phyloP scores from a whole-genome alignment of 495 filamentous ascomycete genomes.

The Penicillium fimorum region DNA sequence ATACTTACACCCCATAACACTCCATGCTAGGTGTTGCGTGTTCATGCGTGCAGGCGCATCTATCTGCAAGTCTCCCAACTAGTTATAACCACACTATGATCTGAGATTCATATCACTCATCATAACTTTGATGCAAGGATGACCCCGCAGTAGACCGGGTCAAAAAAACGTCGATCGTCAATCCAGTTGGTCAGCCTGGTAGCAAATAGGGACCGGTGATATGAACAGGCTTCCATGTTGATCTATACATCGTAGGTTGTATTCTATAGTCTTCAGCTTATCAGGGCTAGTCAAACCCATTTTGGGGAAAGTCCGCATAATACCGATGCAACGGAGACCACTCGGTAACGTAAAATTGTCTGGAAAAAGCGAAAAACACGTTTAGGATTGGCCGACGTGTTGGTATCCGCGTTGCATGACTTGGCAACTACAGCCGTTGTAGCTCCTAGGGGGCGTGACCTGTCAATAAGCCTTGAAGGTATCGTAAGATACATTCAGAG shows the following conservation, averaged over 20 bases:
- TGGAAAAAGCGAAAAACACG: background rate
- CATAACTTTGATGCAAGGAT: conserved; percentile 23
- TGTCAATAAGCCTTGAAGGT: background rate
- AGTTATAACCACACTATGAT: background rate
- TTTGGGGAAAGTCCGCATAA: background rate
- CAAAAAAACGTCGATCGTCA: conserved; percentile 21
- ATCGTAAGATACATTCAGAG: background rate
- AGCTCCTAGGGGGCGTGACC: conserved; percentile 5
- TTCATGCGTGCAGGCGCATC: conserved; percentile 8
- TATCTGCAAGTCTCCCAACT: conserved; percentile 15
- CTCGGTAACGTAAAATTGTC: background rate
- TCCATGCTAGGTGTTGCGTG: background rate
- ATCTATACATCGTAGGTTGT: background rate
- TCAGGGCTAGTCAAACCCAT: conserved; percentile 1
- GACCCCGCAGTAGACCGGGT: conserved; percentile 28
- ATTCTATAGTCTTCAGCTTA: background rate
- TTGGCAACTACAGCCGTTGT: conserved; percentile 5
- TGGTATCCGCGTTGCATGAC: conserved; percentile 17
- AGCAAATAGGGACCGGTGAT: conserved; percentile 6
- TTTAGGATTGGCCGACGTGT: conserved; percentile 9
- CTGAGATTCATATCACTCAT: conserved; percentile 19
- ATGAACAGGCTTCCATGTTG: background rate
- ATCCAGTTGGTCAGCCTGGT: conserved; percentile 3
- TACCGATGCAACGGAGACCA: background rate
- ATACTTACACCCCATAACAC: background rate